Conservation (phyloP, 192 early-diverging fungal genomes). For the Coemansia sp. region DNA sequence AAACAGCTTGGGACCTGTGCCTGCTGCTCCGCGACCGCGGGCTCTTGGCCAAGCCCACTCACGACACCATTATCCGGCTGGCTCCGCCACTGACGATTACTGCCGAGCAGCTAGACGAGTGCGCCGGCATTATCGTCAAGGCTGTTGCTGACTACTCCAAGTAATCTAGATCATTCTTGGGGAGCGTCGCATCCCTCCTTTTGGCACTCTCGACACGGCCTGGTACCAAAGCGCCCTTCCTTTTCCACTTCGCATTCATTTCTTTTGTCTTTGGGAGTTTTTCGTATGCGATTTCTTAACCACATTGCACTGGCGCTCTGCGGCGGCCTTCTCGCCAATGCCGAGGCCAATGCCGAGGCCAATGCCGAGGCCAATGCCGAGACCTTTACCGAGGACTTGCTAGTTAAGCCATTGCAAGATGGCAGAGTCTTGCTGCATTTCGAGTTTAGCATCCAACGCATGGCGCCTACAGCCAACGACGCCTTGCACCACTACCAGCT, state of each 20-base stretch:
- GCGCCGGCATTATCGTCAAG: constrained; percentile 74
- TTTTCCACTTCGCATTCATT: background rate
- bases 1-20: constrained; percentile 98
- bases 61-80: constrained; percentile 96
- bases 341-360: constrained; percentile 63
- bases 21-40: constrained; percentile 89
- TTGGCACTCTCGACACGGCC: background rate
- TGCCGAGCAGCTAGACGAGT: constrained; percentile 81
- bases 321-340: background rate
- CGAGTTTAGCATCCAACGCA: constrained; percentile 61
- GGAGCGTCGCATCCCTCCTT: background rate
- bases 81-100: constrained; percentile 94
- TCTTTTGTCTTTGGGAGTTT: background rate
- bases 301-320: constrained; percentile 11
- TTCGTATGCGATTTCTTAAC: constrained; percentile 9
- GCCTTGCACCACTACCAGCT: constrained; percentile 71
- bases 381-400: constrained; percentile 66
- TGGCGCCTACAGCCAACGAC: constrained; percentile 5
- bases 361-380: constrained; percentile 43
- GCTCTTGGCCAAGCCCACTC: constrained; percentile 96
- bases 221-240: no score
- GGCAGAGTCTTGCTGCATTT: constrained; percentile 83
- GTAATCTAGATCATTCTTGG: background rate
- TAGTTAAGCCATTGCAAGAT: constrained; percentile 68
- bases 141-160: constrained; percentile 66